These are phyloP conservation scores for Leucocoprinus birnbaumii DNA, from an alignment of 768 basidiomycete species.

Conservation along the genomic window DNA sequence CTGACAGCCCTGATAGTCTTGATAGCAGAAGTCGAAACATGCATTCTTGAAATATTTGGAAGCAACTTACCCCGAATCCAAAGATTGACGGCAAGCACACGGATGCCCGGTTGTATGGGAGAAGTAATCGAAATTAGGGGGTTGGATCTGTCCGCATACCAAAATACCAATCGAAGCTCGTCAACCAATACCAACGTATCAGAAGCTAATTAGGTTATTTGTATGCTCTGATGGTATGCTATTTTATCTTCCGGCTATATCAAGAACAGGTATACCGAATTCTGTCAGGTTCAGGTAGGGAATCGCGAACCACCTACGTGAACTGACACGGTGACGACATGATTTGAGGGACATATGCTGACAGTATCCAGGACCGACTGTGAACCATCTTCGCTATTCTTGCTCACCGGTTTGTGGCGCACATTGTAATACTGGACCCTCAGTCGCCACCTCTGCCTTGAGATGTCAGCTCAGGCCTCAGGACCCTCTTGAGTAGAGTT, in stretches of 20 bases:
- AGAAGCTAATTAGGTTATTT: background rate
- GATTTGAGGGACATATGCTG: background rate
- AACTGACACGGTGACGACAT: background rate
- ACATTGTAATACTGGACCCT: background rate
- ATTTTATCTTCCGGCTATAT: background rate
- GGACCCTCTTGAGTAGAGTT: too few relatives aligned
- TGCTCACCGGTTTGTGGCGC: too few relatives aligned
- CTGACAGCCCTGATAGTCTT: too few relatives aligned
- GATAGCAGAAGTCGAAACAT: too few relatives aligned
- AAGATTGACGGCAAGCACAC: too few relatives aligned
- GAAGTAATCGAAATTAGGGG: background rate
- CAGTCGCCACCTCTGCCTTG: background rate
- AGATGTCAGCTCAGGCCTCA: too few relatives aligned
- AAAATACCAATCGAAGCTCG: background rate
- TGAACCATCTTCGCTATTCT: too few relatives aligned
- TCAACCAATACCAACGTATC: background rate
- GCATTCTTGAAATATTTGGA: too few relatives aligned
- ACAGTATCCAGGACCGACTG: too few relatives aligned
- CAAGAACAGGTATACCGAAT: too few relatives aligned
- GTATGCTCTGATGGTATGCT: background rate
- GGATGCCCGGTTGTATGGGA: too few relatives aligned
- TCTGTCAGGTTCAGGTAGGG: background rate
- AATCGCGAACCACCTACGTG: background rate
- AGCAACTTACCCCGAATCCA: too few relatives aligned
- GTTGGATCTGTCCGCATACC: background rate